phyloP scores from a whole-genome alignment of 1,139 yeast species.

The Taiozyma sp. region DNA sequence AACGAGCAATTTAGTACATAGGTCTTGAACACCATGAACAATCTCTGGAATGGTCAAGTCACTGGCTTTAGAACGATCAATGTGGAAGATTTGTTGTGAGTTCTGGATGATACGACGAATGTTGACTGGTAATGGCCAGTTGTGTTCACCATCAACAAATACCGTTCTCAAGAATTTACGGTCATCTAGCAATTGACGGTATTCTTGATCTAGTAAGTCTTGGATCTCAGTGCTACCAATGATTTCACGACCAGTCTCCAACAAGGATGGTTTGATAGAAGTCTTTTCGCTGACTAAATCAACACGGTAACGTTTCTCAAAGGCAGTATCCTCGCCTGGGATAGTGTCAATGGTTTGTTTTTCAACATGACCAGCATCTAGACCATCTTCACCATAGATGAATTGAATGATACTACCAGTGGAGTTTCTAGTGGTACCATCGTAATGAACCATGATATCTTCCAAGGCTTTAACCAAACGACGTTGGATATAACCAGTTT shows the following conservation, averaged over 20 bases:
- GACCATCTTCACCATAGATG: conserved; percentile 98
- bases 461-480: conserved; percentile 97
- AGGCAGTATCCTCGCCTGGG: conserved; percentile 83
- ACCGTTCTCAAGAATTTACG: conserved; percentile 77
- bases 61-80: conserved; percentile 85
- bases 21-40: conserved; percentile 62
- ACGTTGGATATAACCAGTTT: conserved; percentile 98
- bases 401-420: conserved; percentile 95
- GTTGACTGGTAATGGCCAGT: conserved; percentile 98
- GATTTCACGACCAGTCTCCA: conserved; percentile 89
- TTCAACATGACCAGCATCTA: conserved; percentile 97
- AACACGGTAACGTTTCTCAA: conserved; percentile 79
- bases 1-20: conserved; percentile 65
- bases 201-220: conserved; percentile 77
- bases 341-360: conserved; percentile 95
- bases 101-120: conserved; percentile 95
- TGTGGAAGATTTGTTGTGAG: conserved; percentile 94
- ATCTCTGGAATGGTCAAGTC: conserved; percentile 84
- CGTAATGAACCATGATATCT: conserved; percentile 98
- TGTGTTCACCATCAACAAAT: conserved; percentile 89
- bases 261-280: conserved; percentile 60
- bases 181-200: conserved; percentile 66
- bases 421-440: conserved; percentile 97
- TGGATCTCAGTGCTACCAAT: conserved; percentile 87
- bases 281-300: conserved; percentile 73